A percentile compares a stretch with the other conserved stretches of the same genome.
phyloP scores from a whole-genome alignment of 2,329 filamentous ascomycete species.

The Achaetomium macrosporum region DNA sequence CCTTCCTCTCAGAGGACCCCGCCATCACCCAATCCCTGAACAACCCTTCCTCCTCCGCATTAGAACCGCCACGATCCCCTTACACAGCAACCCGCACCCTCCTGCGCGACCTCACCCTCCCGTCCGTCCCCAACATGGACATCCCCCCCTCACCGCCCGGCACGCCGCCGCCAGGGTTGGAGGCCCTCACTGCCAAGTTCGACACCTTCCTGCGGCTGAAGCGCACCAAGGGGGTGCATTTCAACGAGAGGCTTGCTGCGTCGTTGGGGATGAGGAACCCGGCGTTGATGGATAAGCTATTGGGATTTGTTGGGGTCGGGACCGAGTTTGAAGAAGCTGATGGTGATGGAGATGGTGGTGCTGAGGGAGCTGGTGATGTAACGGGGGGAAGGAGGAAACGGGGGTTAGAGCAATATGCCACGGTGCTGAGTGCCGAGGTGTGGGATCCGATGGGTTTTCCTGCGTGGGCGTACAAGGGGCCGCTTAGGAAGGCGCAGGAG shows the following conservation, averaged over 20 bases:
- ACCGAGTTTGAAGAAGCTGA: conserved; percentile 28
- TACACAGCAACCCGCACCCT: conserved; percentile 60
- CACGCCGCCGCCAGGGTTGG: conserved; percentile 36
- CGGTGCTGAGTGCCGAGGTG: conserved; percentile 49
- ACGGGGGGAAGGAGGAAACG: too few relatives aligned
- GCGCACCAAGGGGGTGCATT: conserved; percentile 63
- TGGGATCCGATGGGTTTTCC: conserved; percentile 57
- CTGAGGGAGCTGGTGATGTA: conserved; percentile 10
- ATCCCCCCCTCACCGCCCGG: conserved; percentile 70
- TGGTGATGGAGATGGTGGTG: conserved; percentile 25
- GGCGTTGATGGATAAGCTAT: conserved; percentile 63
- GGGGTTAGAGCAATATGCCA: conserved; percentile 55
- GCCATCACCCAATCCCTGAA: neutral
- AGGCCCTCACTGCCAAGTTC: conserved; percentile 57
- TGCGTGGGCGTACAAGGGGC: conserved; percentile 46
- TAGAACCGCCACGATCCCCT: conserved; percentile 49
- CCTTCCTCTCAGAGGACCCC: conserved; percentile 14
- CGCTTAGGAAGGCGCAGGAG: conserved; percentile 45
- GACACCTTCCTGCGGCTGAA: conserved; percentile 72
- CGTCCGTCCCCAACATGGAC: conserved; percentile 62
- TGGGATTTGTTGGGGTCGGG: conserved; percentile 56
- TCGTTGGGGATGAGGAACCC: conserved; percentile 67
- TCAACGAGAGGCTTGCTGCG: conserved; percentile 66
- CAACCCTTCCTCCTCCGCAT: conserved; percentile 14
- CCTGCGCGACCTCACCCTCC: conserved; percentile 68